Conservation (phyloP, 257 asterid genomes). For the Solanum phureja region DNA sequence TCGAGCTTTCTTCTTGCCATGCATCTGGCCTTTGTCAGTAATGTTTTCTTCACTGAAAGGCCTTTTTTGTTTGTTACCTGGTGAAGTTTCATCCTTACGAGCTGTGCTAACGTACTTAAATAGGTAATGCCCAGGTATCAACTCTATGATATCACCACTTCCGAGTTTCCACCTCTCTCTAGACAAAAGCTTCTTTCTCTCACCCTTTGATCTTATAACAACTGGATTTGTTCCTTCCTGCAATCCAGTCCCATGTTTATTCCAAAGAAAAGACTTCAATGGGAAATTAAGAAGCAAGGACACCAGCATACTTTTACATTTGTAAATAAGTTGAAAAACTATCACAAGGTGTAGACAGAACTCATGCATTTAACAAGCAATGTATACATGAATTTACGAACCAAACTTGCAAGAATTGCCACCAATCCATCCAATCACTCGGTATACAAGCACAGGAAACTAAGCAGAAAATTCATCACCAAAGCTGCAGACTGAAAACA, state of each 20-base stretch:
- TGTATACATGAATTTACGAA: neutral
- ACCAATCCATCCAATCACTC: neutral
- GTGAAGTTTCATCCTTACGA: constrained; percentile 15
- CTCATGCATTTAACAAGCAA: neutral
- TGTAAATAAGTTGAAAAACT: neutral
- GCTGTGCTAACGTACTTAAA: constrained; percentile 51
- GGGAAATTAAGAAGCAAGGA: neutral
- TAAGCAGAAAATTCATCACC: neutral
- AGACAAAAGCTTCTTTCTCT: constrained; percentile 61
- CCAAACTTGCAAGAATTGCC: neutral
- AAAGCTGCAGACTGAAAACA: neutral
- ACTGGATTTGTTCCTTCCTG: constrained; percentile 90
- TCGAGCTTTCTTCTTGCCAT: constrained; percentile 40
- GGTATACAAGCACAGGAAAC: neutral
- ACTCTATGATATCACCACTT: constrained; percentile 64
- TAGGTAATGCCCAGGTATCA: constrained; percentile 81
- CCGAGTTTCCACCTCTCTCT: constrained; percentile 52
- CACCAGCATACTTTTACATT: neutral
- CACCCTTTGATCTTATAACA: constrained; percentile 48
- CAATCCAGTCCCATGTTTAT: constrained; percentile 16
- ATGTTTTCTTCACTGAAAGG: constrained; percentile 34
- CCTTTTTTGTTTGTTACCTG: constrained; percentile 35
- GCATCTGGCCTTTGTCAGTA: constrained; percentile 16
- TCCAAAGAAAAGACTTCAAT: neutral
- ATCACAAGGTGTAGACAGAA: neutral